phyloP scores from a whole-genome alignment of 345 rosid genomes.

The Excoecaria agallocha region DNA sequence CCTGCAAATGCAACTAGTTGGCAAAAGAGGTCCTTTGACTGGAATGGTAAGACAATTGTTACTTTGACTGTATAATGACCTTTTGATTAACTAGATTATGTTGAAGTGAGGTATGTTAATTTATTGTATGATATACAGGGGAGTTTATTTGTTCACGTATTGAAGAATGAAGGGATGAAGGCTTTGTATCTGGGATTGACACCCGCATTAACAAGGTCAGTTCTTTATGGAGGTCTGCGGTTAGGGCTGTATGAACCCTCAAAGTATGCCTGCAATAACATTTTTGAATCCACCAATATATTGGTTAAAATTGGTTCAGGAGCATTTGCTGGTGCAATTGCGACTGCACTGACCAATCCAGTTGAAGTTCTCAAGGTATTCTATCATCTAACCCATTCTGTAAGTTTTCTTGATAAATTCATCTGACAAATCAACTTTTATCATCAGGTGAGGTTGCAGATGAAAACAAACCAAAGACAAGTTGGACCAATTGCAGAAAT shows the following conservation, averaged over 20 bases:
- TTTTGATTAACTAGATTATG: conserved; percentile 8
- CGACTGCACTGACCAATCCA: conserved; percentile 84
- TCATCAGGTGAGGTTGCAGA: conserved; percentile 75
- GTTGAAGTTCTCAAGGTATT: conserved; percentile 83
- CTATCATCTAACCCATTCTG: conserved; percentile 4
- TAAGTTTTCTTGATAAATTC: conserved; percentile 11
- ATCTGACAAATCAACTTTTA: conserved; percentile 10
- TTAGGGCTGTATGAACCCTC: conserved; percentile 87
- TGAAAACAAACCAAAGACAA: conserved; percentile 50
- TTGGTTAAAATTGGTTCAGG: conserved; percentile 79
- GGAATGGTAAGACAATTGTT: too few relatives aligned
- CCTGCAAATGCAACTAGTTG: too few relatives aligned
- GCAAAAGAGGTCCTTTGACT: too few relatives aligned
- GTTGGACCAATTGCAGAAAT: conserved; percentile 49
- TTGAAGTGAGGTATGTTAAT: conserved; percentile 4
- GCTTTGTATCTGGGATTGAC: conserved; percentile 70
- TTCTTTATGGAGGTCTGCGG: conserved; percentile 88
- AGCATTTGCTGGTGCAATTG: conserved; percentile 69
- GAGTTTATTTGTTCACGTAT: conserved; percentile 43
- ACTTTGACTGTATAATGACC: conserved; percentile 7
- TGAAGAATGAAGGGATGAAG: conserved; percentile 65
- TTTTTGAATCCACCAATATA: conserved; percentile 67
- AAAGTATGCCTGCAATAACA: conserved; percentile 63
- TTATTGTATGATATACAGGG: conserved; percentile 41
- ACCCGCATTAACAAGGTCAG: conserved; percentile 75